Conservation (phyloP, 495 filamentous ascomycete species). For the Monascus purpureus region DNA sequence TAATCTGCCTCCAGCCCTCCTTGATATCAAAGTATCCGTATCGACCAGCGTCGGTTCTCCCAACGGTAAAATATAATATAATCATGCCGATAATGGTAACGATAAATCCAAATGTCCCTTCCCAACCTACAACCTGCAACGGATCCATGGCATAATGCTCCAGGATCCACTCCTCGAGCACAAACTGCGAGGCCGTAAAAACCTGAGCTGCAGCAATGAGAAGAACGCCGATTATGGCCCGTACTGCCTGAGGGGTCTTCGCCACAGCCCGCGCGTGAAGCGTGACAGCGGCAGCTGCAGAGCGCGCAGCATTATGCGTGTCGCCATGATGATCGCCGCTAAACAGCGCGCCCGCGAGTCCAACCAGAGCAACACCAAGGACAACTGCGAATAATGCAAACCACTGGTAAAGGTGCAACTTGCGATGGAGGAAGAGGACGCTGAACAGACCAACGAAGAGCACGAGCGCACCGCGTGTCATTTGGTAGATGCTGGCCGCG, state of each 20-base stretch:
- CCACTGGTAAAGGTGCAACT: conserved; percentile 77
- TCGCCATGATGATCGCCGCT: conserved; percentile 39
- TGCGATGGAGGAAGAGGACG: conserved; percentile 72
- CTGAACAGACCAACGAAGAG: conserved; percentile 93
- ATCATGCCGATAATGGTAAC: conserved; percentile 71
- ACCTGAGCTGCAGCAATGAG: conserved; percentile 90
- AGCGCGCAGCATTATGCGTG: conserved; percentile 17
- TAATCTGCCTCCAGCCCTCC: conserved; percentile 71
- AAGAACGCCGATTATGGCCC: conserved; percentile 67
- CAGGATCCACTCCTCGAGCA: conserved; percentile 86
- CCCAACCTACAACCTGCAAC: conserved; percentile 87
- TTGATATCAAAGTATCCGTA: conserved; percentile 81
- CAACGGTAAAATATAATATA: conserved; percentile 62
- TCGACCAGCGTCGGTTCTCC: conserved; percentile 54
- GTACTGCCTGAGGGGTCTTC: conserved; percentile 44
- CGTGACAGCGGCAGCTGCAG: conserved; percentile 12
- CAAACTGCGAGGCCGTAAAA: conserved; percentile 93
- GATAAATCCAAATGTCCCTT: conserved; percentile 82
- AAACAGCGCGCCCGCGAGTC: conserved; percentile 72
- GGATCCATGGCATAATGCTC: conserved; percentile 83
- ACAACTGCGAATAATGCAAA: conserved; percentile 75
- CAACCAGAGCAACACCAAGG: conserved; percentile 75
- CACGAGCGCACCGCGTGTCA: conserved; percentile 90
- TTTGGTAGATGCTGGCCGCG: conserved; percentile 92
- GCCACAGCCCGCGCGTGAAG: conserved; percentile 16